phyloP scores from a whole-genome alignment of 176 grass and related monocot species.

The Echinochloa phyllopogon region DNA sequence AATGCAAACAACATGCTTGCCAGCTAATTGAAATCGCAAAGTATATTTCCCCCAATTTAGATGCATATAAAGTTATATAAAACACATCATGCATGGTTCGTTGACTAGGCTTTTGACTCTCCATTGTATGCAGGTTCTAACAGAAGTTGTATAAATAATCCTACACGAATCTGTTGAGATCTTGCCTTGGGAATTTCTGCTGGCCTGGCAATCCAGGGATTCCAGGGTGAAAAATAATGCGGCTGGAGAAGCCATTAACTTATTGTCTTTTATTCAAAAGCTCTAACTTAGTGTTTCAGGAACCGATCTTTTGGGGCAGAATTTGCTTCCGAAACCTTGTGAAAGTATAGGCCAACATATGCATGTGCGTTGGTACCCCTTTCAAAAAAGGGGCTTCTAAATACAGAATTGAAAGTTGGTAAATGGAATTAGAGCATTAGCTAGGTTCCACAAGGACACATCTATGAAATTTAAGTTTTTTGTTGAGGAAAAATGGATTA shows the following conservation, averaged over 20 bases:
- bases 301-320: neutral
- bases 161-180: neutral
- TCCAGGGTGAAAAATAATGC: neutral
- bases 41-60: too few species aligned
- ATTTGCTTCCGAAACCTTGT: neutral
- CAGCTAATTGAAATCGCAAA: neutral
- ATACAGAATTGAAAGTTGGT: neutral
- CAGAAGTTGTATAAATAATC: neutral
- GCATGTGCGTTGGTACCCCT: constrained; percentile 38
- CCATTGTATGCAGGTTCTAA: neutral
- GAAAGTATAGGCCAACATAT: constrained; percentile 20
- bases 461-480: neutral
- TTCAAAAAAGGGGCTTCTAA: constrained; percentile 6
- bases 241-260: neutral
- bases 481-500: neutral
- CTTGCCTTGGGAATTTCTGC: constrained; percentile 25
- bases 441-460: neutral
- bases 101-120: neutral
- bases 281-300: neutral
- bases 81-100: too few species aligned
- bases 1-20: neutral
- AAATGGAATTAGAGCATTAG: neutral
- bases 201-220: neutral
- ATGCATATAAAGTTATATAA: too few species aligned
- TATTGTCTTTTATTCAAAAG: neutral